These are phyloP conservation scores for Tuber indicum DNA, from an alignment of 495 filamentous ascomycete genomes.

Conservation along the genomic window DNA sequence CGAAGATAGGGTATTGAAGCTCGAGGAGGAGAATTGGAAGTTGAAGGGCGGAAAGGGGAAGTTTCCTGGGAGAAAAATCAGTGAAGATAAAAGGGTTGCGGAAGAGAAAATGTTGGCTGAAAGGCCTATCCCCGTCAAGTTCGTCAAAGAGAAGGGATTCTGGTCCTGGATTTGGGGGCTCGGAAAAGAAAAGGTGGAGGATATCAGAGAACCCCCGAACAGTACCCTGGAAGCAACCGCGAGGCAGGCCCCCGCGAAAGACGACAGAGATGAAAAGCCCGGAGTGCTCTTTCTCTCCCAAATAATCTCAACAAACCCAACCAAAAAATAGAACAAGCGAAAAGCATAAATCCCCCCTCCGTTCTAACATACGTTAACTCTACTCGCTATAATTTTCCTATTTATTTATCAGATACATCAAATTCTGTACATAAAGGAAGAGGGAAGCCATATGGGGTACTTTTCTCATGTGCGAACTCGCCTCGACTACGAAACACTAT, in stretches of 20 bases:
- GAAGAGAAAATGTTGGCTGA: neutral
- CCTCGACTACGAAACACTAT: neutral
- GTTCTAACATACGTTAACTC: neutral
- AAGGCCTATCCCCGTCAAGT: neutral
- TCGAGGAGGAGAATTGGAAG: conserved; percentile 51
- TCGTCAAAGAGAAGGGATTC: neutral
- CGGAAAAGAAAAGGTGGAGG: neutral
- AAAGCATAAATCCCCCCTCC: neutral
- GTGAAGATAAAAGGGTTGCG: neutral
- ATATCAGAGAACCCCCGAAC: neutral
- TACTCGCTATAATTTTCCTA: neutral
- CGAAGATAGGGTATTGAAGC: conserved; percentile 52
- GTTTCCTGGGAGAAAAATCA: conserved; percentile 19
- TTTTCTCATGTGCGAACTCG: neutral
- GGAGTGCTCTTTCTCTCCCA: neutral
- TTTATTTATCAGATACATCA: neutral
- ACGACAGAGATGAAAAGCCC: neutral
- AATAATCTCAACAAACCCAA: neutral
- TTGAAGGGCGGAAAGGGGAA: conserved; percentile 26
- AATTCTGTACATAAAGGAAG: conserved; percentile 1
- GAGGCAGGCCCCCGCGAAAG: neutral
- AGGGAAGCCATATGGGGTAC: neutral
- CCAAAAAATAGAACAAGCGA: neutral
- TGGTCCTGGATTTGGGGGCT: neutral
- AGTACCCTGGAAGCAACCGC: neutral